Base-by-base conservation (phyloP, 768 basidiomycete species). In the Fistulinella prunicolor region DNA sequence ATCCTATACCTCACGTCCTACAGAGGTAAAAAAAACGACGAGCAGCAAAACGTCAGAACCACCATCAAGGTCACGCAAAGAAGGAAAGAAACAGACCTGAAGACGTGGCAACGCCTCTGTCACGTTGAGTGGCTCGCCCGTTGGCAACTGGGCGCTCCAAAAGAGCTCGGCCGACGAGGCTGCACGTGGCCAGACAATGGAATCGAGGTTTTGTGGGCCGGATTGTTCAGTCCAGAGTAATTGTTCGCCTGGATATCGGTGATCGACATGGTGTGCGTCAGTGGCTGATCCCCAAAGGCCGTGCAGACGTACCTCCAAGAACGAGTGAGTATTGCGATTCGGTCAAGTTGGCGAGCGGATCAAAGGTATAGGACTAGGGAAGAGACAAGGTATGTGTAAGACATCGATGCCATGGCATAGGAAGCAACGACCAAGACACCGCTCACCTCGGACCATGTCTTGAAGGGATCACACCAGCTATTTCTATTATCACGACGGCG, bases 391-490 rank as follows among this genome's bases (percentile, higher is more conserved):
- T 41, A n/a, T 34, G 16, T 16, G 9, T 30, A 14, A 44, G 32
- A 28, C 9, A 16, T 10, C 10, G 3, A 50, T 66, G 54, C 44
- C 17, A 8, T 24, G 26, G n/a, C n/a, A n/a, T n/a, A n/a, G n/a
- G n/a, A n/a, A n/a, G n/a, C n/a, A n/a, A n/a, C n/a, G n/a, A n/a
- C n/a, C 16, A 16, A 19, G 17, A 50, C 29, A 46, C 7, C 20
- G 9, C 71, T 57, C 43, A 76, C 74, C 58, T 70, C 53, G 44
- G 73, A 70, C 78, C 79, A 81, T 12, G 73, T 66, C 61, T 78
- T 79, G 71, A 74, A 78, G 4, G 75, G 75, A 49, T 74, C 72
- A 54, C 73, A 76, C 76, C 78, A 79, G 42, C 69, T 70, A 41
- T 69, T 74, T 23, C 70, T 71, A 43, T 50, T 20, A 40, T 26